phyloP scores from a whole-genome alignment of 768 basidiomycete genomes.

The Russula sp. region DNA sequence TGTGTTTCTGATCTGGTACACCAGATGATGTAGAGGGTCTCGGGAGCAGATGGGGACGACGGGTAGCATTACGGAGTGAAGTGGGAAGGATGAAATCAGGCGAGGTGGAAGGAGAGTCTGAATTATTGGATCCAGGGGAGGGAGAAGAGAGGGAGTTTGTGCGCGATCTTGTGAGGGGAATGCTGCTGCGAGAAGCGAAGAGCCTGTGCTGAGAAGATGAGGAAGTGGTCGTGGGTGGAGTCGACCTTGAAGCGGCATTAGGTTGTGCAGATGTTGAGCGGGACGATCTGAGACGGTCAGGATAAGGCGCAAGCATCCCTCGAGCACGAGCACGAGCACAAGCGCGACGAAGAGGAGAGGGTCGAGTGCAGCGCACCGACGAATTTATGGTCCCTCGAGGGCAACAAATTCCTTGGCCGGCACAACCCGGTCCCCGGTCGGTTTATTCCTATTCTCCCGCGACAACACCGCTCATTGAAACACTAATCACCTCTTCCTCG shows the following conservation, averaged over 20 bases:
- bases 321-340: not conserved
- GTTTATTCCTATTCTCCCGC: not conserved
- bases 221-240: not conserved
- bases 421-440: not conserved
- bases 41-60: not conserved
- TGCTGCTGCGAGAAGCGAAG: not conserved
- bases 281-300: slow-evolving; percentile 10
- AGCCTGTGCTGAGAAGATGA: not conserved
- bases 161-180: slow-evolving; percentile 11
- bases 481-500: not conserved
- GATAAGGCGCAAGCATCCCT: slow-evolving; percentile 16
- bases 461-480: not conserved
- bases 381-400: too few relatives aligned
- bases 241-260: not conserved
- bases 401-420: not conserved
- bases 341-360: too few relatives aligned
- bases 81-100: not conserved
- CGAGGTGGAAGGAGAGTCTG: not conserved
- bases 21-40: slow-evolving; percentile 18
- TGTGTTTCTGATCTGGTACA: not conserved
- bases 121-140: not conserved
- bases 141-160: slow-evolving; percentile 12
- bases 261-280: not conserved
- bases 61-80: not conserved
- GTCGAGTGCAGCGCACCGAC: not conserved